Percentiles rank a stretch among this genome's conserved stretches.
Evolutionary conservation across 192 early-diverging fungal species (phyloP).

Genomic region (Chytriomyces sp.): DNA sequence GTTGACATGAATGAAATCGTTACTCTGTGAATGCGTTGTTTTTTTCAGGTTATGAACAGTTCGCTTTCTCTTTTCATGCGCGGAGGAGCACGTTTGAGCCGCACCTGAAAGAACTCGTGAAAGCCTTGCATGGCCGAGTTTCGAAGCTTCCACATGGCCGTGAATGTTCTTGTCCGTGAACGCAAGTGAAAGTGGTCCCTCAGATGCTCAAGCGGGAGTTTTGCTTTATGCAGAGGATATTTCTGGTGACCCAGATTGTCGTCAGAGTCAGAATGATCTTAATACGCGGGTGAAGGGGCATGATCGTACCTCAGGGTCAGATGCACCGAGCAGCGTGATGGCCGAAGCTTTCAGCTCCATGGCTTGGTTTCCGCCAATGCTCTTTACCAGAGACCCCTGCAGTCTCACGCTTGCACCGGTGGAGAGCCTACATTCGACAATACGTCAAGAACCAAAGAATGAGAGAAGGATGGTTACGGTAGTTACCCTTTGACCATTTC

Average conservation of each 20-base stretch:
- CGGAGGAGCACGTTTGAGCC: not conserved
- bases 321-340: slow-evolving; percentile 59
- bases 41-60: not conserved
- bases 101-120: slow-evolving; percentile 75
- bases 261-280: not conserved
- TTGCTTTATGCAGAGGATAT: slow-evolving; percentile 88
- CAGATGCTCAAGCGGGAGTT: slow-evolving; percentile 76
- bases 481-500: slow-evolving; percentile 63
- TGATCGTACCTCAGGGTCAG: slow-evolving; percentile 61
- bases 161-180: slow-evolving; percentile 74
- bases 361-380: slow-evolving; percentile 72
- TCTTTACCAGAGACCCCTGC: slow-evolving; percentile 68
- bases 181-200: slow-evolving; percentile 79
- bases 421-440: slow-evolving; percentile 27
- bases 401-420: slow-evolving; percentile 78
- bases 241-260: slow-evolving; percentile 42
- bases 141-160: slow-evolving; percentile 74
- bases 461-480: not conserved
- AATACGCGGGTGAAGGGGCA: not conserved
- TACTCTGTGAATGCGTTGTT: slow-evolving; percentile 44
- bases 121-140: slow-evolving; percentile 69
- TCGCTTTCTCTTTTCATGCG: not conserved
- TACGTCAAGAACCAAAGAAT: slow-evolving; percentile 13
- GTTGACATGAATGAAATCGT: slow-evolving; percentile 77
- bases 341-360: slow-evolving; percentile 68